A percentile compares a stretch with the other conserved stretches of the same genome.
Conservation (phyloP, 1,139 yeast genomes). For the Saccharomyces hybrid region DNA sequence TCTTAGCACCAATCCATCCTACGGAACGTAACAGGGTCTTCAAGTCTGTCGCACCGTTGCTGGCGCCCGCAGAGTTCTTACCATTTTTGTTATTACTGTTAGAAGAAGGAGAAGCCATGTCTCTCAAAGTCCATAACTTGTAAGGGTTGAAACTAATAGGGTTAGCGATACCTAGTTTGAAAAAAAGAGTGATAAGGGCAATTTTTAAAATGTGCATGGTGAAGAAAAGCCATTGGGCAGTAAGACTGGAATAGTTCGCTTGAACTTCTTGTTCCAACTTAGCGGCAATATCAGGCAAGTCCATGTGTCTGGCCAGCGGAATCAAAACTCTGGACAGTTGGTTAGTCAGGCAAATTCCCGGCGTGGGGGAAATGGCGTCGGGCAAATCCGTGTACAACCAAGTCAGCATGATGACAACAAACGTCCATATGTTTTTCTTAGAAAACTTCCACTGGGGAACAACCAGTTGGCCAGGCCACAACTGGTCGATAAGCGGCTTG, state of each 20-base stretch:
- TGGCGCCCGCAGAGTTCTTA: conserved; percentile 28
- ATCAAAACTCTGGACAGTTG: conserved; percentile 41
- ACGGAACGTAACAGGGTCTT: conserved; percentile 43
- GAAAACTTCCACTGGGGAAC: conserved; percentile 72
- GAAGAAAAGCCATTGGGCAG: conserved; percentile 64
- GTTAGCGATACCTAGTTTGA: conserved; percentile 69
- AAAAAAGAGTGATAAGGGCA: conserved; percentile 45
- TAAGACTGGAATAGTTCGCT: conserved; percentile 32
- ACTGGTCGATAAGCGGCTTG: conserved; percentile 47
- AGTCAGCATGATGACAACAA: conserved; percentile 40
- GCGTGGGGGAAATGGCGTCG: conserved; percentile 81
- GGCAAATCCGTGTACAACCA: conserved; percentile 96
- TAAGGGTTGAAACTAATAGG: conserved; percentile 53
- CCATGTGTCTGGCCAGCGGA: conserved; percentile 33
- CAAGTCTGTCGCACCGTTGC: conserved; percentile 9
- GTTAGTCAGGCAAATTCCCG: conserved; percentile 76
- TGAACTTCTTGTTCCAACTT: conserved; percentile 44
- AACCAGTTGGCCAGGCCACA: conserved; percentile 88
- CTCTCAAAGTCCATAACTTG: conserved; percentile 22
- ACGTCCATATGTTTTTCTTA: conserved; percentile 40
- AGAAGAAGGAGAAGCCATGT: conserved; percentile 23
- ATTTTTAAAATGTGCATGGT: conserved; percentile 61
- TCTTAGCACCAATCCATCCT: conserved; percentile 92
- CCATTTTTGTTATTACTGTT: conserved; percentile 12
- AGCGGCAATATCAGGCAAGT: conserved; percentile 36